These are phyloP conservation scores for Dryadomyces quercivorus DNA, from an alignment of 2,329 filamentous ascomycete species.

Conservation along the genomic window DNA sequence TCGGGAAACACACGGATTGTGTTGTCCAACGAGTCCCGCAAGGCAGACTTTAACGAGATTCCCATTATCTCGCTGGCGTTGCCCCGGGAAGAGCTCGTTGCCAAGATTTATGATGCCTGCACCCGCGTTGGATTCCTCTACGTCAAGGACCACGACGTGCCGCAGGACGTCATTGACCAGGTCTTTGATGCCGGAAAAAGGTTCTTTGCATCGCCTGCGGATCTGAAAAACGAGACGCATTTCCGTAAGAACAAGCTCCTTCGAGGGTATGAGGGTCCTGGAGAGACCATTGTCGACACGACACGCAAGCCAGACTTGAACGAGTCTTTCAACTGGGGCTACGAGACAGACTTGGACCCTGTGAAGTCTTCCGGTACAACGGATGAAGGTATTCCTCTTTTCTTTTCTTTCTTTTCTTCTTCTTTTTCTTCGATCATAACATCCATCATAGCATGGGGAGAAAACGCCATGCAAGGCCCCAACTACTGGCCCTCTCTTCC, in stretches of 20 bases:
- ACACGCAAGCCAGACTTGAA: slow-evolving; percentile 7
- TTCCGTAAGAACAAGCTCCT: background rate
- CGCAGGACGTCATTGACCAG: slow-evolving; percentile 14
- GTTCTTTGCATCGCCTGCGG: slow-evolving; percentile 18
- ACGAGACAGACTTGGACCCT: slow-evolving; percentile 6
- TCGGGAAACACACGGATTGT: background rate
- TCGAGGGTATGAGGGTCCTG: background rate
- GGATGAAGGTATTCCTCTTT: background rate
- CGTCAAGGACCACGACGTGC: slow-evolving; percentile 19
- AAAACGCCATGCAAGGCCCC: background rate
- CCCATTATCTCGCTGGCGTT: background rate
- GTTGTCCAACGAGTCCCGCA: background rate
- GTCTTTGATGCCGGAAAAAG: slow-evolving; percentile 18
- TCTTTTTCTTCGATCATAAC: too few species aligned
- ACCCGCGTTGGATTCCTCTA: slow-evolving; percentile 20
- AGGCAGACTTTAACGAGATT: slow-evolving; percentile 2
- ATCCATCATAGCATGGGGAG: background rate
- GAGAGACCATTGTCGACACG: background rate
- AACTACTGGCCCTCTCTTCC: slow-evolving; percentile 5
- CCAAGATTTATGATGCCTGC: slow-evolving; percentile 9
- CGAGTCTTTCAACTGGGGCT: slow-evolving; percentile 10
- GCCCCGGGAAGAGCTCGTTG: background rate
- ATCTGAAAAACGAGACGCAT: slow-evolving; percentile 17
- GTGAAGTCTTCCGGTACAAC: background rate
- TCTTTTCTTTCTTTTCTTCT: too few species aligned